A percentile compares a stretch with the other conserved stretches of the same genome.
Evolutionary conservation across 257 asterid species (phyloP).

Genomic region (Eucommia ulmoides): DNA sequence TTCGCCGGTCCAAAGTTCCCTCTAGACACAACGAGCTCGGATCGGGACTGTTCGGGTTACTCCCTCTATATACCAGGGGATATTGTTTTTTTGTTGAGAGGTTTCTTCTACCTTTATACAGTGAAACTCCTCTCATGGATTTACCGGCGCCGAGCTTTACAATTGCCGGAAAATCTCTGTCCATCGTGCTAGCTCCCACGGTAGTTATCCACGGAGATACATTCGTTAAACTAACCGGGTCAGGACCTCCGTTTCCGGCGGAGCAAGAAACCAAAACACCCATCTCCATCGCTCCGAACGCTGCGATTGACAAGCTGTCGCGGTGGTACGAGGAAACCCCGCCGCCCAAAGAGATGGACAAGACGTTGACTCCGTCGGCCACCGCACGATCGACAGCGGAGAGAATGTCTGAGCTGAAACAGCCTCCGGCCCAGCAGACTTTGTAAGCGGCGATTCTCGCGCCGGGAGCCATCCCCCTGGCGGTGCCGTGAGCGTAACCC

Average conservation of each 20-base stretch:
- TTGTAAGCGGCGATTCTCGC: slow-evolving; percentile 81
- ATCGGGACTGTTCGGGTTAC: slow-evolving; percentile 44
- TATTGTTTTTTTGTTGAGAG: slow-evolving; percentile 26
- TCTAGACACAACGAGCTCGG: slow-evolving; percentile 86
- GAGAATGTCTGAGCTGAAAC: slow-evolving; percentile 83
- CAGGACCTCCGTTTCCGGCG: slow-evolving; percentile 92
- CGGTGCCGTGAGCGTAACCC: slow-evolving; percentile 83
- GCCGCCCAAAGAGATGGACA: slow-evolving; percentile 86
- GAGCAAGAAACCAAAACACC: slow-evolving; percentile 85
- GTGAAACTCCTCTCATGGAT: slow-evolving; percentile 46
- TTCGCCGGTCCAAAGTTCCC: slow-evolving; percentile 48
- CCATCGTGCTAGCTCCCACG: slow-evolving; percentile 89
- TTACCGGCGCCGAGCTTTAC: slow-evolving; percentile 60
- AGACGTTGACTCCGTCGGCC: slow-evolving; percentile 68
- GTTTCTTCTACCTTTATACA: slow-evolving; percentile 44
- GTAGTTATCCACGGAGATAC: slow-evolving; percentile 95
- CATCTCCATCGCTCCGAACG: slow-evolving; percentile 90
- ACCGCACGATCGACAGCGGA: slow-evolving; percentile 90
- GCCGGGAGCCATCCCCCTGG: slow-evolving; percentile 82
- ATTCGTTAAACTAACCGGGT: slow-evolving; percentile 75
- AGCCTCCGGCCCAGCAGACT: slow-evolving; percentile 92
- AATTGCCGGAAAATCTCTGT: slow-evolving; percentile 74
- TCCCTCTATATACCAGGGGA: slow-evolving; percentile 55
- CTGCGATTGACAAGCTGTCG: slow-evolving; percentile 64
- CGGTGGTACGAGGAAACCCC: slow-evolving; percentile 67